Conservation (phyloP, 495 filamentous ascomycete genomes). For the Tirmania nivea region DNA sequence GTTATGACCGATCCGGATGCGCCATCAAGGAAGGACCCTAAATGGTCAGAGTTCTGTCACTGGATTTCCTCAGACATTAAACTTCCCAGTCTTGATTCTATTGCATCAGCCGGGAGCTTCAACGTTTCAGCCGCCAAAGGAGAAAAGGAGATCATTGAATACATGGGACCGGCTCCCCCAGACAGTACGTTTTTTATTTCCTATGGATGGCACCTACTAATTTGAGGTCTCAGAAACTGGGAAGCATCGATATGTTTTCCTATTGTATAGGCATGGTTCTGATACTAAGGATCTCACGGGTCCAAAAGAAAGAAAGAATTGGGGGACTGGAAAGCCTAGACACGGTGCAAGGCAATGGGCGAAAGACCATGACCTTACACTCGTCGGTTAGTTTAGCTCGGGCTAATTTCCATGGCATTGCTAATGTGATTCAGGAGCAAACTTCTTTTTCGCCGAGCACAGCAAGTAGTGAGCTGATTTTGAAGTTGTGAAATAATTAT, state of each 20-base stretch:
- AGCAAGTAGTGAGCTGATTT: conserved; percentile 41
- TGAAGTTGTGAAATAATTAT: too few species aligned
- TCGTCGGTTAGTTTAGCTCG: conserved; percentile 32
- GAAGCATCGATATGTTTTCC: conserved; percentile 47
- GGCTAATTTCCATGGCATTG: neutral
- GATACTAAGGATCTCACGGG: conserved; percentile 25
- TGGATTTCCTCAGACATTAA: conserved; percentile 36
- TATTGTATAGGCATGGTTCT: conserved; percentile 29
- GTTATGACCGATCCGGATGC: conserved; percentile 49
- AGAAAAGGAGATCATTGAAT: conserved; percentile 29
- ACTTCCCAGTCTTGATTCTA: conserved; percentile 6
- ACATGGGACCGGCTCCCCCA: conserved; percentile 41
- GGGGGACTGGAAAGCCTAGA: conserved; percentile 35
- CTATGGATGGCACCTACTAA: neutral
- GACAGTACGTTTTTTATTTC: conserved; percentile 9
- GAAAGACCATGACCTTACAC: conserved; percentile 33
- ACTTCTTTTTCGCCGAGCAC: conserved; percentile 44
- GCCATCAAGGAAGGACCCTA: conserved; percentile 38
- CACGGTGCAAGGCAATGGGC: conserved; percentile 43
- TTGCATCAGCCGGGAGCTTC: conserved; percentile 3
- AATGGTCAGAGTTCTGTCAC: conserved; percentile 52
- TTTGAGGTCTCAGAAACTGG: conserved; percentile 31
- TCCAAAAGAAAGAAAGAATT: conserved; percentile 36
- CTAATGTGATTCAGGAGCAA: conserved; percentile 28
- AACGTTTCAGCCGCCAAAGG: conserved; percentile 6